phyloP scores from a whole-genome alignment of 2,329 filamentous ascomycete species.

The Ceratocystis smalleyi region DNA sequence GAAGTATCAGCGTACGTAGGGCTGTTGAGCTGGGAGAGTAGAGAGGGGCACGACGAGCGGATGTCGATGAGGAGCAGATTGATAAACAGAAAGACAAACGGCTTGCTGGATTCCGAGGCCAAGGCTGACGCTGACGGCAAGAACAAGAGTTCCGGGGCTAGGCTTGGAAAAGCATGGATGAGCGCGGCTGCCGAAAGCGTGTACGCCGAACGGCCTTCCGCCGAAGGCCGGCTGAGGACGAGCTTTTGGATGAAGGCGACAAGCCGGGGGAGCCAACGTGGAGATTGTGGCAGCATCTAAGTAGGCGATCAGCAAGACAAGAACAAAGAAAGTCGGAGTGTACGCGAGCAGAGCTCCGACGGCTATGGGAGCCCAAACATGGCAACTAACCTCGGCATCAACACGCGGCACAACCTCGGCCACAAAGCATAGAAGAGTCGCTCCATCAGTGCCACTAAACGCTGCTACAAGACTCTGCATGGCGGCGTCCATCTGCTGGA shows the following conservation, averaged over 20 bases:
- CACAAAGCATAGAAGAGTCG: constrained; percentile 44
- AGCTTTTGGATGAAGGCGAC: constrained; percentile 36
- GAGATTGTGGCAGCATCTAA: constrained; percentile 34
- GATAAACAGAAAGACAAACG: constrained; percentile 46
- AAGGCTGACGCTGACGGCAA: constrained; percentile 24
- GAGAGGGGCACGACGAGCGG: constrained; percentile 43
- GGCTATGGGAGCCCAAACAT: background rate
- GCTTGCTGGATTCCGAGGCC: constrained; percentile 28
- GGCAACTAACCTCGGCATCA: constrained; percentile 30
- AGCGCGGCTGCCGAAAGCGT: constrained; percentile 43
- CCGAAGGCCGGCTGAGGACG: constrained; percentile 38
- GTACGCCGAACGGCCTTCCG: constrained; percentile 41
- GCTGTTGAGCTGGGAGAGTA: constrained; percentile 43
- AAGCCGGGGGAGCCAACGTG: constrained; percentile 38
- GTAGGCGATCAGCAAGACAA: constrained; percentile 14
- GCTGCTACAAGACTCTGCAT: constrained; percentile 35
- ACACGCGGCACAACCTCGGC: constrained; percentile 36
- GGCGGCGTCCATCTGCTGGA: constrained; percentile 31
- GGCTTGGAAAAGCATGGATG: constrained; percentile 37
- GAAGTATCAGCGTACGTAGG: constrained; percentile 36
- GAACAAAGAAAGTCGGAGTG: background rate
- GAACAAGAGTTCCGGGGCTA: constrained; percentile 38
- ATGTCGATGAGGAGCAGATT: constrained; percentile 53
- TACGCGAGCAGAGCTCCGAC: background rate
- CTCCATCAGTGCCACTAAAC: constrained; percentile 44